Percentiles rank a stretch among this genome's conserved stretches.
Conservation (phyloP, 2,329 filamentous ascomycete genomes). For the Phyllosticta citriasiana region DNA sequence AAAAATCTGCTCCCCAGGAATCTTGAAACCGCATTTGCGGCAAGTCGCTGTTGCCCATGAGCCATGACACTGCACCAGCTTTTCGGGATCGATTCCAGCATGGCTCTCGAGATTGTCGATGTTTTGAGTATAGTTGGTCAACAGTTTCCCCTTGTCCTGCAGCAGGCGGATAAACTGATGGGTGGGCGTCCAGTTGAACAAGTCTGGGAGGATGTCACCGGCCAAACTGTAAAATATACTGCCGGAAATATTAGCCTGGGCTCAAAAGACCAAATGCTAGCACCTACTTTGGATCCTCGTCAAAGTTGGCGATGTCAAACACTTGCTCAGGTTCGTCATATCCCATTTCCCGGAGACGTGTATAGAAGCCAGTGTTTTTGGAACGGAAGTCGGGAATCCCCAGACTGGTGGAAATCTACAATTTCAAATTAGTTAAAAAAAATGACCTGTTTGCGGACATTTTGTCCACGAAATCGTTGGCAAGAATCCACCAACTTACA, state of each 20-base stretch:
- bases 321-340: constrained; percentile 83
- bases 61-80: constrained; percentile 91
- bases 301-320: constrained; percentile 83
- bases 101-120: constrained; percentile 92
- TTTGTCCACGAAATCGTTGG: neutral
- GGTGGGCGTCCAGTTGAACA: constrained; percentile 76
- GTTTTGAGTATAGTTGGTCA: constrained; percentile 98
- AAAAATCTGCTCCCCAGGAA: constrained; percentile 68
- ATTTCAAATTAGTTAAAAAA: neutral
- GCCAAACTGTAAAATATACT: constrained; percentile 81
- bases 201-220: constrained; percentile 76
- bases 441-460: constrained; percentile 17
- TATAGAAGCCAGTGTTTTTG: constrained; percentile 84
- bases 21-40: constrained; percentile 66
- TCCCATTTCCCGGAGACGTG: constrained; percentile 69
- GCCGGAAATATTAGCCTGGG: neutral
- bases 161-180: constrained; percentile 89
- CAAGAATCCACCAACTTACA: constrained; percentile 4
- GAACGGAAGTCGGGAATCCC: constrained; percentile 97
- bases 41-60: constrained; percentile 91
- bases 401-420: constrained; percentile 78
- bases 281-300: constrained; percentile 56
- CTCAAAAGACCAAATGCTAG: neutral
- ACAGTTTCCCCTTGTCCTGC: constrained; percentile 75
- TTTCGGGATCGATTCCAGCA: constrained; percentile 70